Evolutionary conservation across 345 rosid genomes (phyloP).

Genomic region (Aquilaria yunnanensis): DNA sequence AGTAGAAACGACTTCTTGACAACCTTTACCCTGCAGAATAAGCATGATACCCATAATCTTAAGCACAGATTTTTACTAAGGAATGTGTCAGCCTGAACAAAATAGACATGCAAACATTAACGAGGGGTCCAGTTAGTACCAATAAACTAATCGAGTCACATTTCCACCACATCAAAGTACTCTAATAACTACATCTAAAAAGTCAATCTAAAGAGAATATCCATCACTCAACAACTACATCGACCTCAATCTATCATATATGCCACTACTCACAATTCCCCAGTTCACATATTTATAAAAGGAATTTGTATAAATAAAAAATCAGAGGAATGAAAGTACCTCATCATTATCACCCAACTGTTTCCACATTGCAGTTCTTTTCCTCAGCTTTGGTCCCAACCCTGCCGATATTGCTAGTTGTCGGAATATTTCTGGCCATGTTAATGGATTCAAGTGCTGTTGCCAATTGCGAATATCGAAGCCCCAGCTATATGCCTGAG

Average conservation of each 20-base stretch:
- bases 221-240: background rate
- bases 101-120: too few relatives aligned
- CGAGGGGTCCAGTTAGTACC: too few relatives aligned
- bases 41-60: background rate
- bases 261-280: background rate
- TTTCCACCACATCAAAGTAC: too few relatives aligned
- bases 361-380: slow-evolving; percentile 34
- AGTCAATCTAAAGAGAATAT: too few relatives aligned
- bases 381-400: slow-evolving; percentile 83
- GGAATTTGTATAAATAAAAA: too few relatives aligned
- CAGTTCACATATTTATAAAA: background rate
- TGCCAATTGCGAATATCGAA: slow-evolving; percentile 97
- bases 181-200: too few relatives aligned
- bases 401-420: slow-evolving; percentile 89
- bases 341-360: slow-evolving; percentile 49
- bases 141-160: too few relatives aligned
- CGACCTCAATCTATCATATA: background rate
- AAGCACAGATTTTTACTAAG: too few relatives aligned
- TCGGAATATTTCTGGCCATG: slow-evolving; percentile 97
- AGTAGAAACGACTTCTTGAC: slow-evolving; percentile 67
- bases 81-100: too few relatives aligned
- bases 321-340: slow-evolving; percentile 31
- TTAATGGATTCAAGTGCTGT: slow-evolving; percentile 69
- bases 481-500: slow-evolving; percentile 97
- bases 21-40: slow-evolving; percentile 67